These are phyloP conservation scores for Jaltomata sinuosa DNA, from an alignment of 257 asterid genomes.

Conservation along the genomic window DNA sequence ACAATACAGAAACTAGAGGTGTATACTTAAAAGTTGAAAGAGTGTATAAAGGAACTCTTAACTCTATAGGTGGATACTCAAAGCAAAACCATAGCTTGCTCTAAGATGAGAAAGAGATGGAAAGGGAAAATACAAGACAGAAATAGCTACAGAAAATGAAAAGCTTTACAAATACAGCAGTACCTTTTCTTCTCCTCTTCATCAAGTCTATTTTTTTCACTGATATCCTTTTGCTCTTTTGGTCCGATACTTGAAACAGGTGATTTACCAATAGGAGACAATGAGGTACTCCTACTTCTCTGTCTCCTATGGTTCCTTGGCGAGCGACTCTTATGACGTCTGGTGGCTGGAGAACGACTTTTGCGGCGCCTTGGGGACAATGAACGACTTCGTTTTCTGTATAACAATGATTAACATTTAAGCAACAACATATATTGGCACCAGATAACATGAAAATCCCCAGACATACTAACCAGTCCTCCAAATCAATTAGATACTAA, in stretches of 20 bases:
- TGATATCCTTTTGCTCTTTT: conserved; percentile 63
- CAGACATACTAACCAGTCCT: conserved; percentile 37
- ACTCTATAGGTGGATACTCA: background rate
- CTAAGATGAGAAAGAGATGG: background rate
- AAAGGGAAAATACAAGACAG: conserved; percentile 1
- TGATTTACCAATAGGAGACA: conserved; percentile 45
- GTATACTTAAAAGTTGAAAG: background rate
- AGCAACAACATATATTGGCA: conserved; percentile 31
- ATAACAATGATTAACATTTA: conserved; percentile 32
- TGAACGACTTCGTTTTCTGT: conserved; percentile 83
- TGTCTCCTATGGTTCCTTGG: conserved; percentile 53
- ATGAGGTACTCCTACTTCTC: conserved; percentile 47
- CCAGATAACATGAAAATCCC: conserved; percentile 16
- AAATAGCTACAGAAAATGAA: background rate
- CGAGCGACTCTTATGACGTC: conserved; percentile 74
- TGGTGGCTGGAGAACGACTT: conserved; percentile 66
- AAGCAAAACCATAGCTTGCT: background rate
- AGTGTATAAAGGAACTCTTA: background rate
- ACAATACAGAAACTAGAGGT: background rate
- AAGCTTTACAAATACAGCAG: conserved; percentile 4
- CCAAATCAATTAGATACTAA: conserved; percentile 21
- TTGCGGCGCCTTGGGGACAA: conserved; percentile 52
- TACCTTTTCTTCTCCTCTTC: conserved; percentile 95
- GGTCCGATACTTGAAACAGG: conserved; percentile 35
- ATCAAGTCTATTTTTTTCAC: conserved; percentile 56